Conservation (phyloP, 768 basidiomycete genomes). For the Phylloporus sp. region DNA sequence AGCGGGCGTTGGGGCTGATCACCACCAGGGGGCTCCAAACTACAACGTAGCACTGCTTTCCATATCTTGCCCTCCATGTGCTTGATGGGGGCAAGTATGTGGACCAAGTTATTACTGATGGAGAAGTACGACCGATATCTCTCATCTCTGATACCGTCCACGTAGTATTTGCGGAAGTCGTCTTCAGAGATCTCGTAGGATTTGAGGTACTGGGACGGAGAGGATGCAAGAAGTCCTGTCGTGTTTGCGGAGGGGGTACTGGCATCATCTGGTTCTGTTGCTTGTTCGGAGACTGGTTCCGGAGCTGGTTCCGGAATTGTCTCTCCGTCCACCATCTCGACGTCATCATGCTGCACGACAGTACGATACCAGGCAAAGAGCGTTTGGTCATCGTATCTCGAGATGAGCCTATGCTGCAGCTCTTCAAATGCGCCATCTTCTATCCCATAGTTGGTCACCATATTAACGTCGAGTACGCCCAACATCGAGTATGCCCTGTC, state of each 20-base stretch:
- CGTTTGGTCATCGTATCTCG: constrained; percentile 20
- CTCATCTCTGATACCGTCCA: constrained; percentile 9
- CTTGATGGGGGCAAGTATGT: constrained; percentile 20
- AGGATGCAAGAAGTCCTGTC: constrained; percentile 23
- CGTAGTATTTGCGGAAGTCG: constrained; percentile 18
- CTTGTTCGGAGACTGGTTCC: background rate
- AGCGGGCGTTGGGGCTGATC: constrained; percentile 17
- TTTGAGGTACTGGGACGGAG: constrained; percentile 19
- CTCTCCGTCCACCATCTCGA: constrained; percentile 6
- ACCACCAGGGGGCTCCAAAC: constrained; percentile 12
- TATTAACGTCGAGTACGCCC: constrained; percentile 20
- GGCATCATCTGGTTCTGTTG: background rate
- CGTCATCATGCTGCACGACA: constrained; percentile 4
- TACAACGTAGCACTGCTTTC: constrained; percentile 24
- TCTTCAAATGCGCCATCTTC: constrained; percentile 21
- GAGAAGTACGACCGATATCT: constrained; percentile 15
- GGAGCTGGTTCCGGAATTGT: background rate
- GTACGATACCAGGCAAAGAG: constrained; percentile 25
- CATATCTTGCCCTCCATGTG: constrained; percentile 10
- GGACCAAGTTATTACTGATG: constrained; percentile 18
- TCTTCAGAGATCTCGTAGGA: constrained; percentile 20
- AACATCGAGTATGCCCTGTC: constrained; percentile 30
- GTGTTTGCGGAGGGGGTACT: background rate
- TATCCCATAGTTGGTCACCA: constrained; percentile 25
- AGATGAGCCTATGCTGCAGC: constrained; percentile 23